Evolutionary conservation across 2,329 filamentous ascomycete species (phyloP), one percentile per base, ranked within the genome.

Genomic region (Penicillium sp.): DNA sequence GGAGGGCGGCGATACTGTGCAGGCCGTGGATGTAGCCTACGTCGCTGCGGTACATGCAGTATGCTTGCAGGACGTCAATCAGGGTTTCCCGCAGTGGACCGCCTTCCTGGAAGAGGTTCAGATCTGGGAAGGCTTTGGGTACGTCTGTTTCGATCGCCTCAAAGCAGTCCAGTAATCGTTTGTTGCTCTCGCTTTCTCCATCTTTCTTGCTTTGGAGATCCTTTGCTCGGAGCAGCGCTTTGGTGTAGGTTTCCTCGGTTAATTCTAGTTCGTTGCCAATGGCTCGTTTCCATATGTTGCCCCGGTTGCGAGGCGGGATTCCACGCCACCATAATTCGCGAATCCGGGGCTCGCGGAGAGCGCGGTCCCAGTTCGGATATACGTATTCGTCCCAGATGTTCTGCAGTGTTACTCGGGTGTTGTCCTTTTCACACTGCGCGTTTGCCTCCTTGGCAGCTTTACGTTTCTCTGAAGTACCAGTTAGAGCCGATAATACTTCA

Each of bases 281-380:
- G 2, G 83, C 83, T 54, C 77, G 79, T 57, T 78, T 74, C 84
- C 84, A 87, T 34, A 85, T 83, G 25, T 75, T 63, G 18, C 82
- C 84, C 56, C 84, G 75, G 54, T 77, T 77, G 56, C 79, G 78
- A 4, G 83, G 77, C 0, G 82, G 80, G 15, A 87, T 78, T 25
- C 84, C 84, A 56, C 82, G 79, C 84, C 84, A 87, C 82, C 84
- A 87, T 35, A 86, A 77, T 65, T 86, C 82, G 27, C 84, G 77
- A 3, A 80, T 83, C 7, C 80, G 75, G 23, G 77, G 77, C 60
- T 84, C 79, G 6, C 75, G 71, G 60, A 85, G 77, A 31, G 80
- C 80, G 1, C 75, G 71, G 41, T 82, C 78, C 81, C 83, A 86
- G 54, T 85, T 80, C 3, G 83, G 83, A 39, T 83, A 75, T 2